These are phyloP conservation scores for Achaetomiella virescens DNA, from an alignment of 495 filamentous ascomycete genomes.

Conservation along the genomic window DNA sequence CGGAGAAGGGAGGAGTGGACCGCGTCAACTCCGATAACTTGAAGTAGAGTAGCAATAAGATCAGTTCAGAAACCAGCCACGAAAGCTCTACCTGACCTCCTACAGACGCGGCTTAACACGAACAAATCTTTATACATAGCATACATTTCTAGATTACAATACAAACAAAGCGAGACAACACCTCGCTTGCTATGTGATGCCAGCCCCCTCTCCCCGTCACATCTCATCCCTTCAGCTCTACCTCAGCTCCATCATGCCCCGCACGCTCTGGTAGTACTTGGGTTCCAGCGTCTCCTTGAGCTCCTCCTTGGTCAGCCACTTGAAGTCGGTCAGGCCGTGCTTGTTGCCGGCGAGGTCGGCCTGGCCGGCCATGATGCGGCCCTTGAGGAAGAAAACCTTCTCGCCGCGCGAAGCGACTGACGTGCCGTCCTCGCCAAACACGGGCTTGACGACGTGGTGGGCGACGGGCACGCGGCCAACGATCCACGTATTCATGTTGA, in stretches of 20 bases:
- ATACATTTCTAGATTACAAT: constrained; percentile 16
- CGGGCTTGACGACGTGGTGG: constrained; percentile 55
- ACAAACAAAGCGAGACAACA: background rate
- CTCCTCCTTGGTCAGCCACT: constrained; percentile 91
- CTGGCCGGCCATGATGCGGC: constrained; percentile 93
- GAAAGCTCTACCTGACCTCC: too few relatives aligned
- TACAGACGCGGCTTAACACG: background rate
- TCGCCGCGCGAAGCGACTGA: constrained; percentile 46
- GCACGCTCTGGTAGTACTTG: constrained; percentile 65
- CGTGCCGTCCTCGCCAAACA: constrained; percentile 29
- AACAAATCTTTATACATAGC: constrained; percentile 11
- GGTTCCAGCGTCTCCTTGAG: constrained; percentile 54
- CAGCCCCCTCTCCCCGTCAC: background rate
- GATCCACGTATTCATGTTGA: constrained; percentile 99
- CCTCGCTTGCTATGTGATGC: constrained; percentile 2
- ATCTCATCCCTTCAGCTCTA: background rate
- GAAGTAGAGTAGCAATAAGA: background rate
- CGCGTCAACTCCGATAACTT: too few relatives aligned
- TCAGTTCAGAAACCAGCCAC: background rate
- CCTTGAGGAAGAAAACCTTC: constrained; percentile 95
- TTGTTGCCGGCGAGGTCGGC: constrained; percentile 68
- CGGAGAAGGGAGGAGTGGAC: background rate
- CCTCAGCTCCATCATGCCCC: constrained; percentile 70
- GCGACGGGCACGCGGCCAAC: constrained; percentile 87
- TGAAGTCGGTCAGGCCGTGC: constrained; percentile 71